Percentiles rank a stretch among this genome's conserved stretches.
Evolutionary conservation across 495 filamentous ascomycete species (phyloP).

Genomic region (Neurospora sp.): DNA sequence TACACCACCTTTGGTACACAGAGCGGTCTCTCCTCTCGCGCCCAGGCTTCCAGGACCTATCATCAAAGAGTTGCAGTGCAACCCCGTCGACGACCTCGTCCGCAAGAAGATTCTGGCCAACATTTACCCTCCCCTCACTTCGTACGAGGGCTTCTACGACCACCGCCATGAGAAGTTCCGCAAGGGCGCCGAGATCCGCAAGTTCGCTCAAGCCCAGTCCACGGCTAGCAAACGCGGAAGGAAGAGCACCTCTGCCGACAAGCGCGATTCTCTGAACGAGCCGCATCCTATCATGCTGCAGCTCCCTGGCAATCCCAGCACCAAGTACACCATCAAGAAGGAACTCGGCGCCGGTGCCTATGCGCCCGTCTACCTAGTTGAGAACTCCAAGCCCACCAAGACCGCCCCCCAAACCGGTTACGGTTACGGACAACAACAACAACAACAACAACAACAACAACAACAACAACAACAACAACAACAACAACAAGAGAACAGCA

Average conservation of each 20-base stretch:
- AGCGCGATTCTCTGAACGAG: conserved; percentile 34
- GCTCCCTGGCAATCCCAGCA: conserved; percentile 47
- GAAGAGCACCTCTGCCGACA: conserved; percentile 43
- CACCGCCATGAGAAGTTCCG: conserved; percentile 47
- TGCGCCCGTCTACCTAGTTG: conserved; percentile 85
- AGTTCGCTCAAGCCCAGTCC: conserved; percentile 49
- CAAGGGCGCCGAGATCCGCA: conserved; percentile 63
- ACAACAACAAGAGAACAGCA: conserved; percentile 30
- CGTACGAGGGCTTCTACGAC: conserved; percentile 70
- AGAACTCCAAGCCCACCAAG: conserved; percentile 47
- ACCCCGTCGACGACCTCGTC: conserved; percentile 68
- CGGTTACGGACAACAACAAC: conserved; percentile 17
- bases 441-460: too few species aligned
- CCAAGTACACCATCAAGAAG: conserved; percentile 66
- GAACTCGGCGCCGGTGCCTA: conserved; percentile 90
- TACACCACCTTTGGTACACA: neutral
- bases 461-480: too few species aligned
- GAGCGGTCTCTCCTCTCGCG: conserved; percentile 1
- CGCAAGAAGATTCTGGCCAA: conserved; percentile 63
- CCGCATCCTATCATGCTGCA: conserved; percentile 49
- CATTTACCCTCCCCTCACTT: conserved; percentile 56
- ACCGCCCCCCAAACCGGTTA: conserved; percentile 7
- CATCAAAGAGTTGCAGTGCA: conserved; percentile 75
- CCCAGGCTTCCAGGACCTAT: conserved; percentile 42
- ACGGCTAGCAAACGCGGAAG: conserved; percentile 49